Percentiles rank a stretch among this genome's conserved stretches.
Conservation (phyloP, 2,329 filamentous ascomycete genomes). For the Penicillium sp. region DNA sequence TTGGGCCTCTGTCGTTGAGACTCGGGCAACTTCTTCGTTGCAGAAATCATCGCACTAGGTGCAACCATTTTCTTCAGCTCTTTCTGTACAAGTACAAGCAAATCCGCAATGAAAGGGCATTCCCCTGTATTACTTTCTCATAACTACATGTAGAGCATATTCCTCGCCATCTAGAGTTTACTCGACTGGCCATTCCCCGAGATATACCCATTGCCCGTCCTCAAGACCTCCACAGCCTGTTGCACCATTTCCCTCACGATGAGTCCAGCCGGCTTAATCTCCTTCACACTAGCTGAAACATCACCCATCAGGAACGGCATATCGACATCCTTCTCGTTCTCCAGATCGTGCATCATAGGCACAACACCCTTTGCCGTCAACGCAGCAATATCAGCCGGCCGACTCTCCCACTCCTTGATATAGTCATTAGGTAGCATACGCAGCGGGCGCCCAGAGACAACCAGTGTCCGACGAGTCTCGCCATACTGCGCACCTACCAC, state of each 20-base stretch:
- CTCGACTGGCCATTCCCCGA: conserved; percentile 36
- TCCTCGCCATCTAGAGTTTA: conserved; percentile 43
- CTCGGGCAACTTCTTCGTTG: conserved; percentile 12
- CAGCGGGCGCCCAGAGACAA: conserved; percentile 78
- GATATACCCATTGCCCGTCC: conserved; percentile 63
- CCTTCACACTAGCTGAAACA: conserved; percentile 75
- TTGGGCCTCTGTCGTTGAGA: no score
- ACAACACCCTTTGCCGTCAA: conserved; percentile 77
- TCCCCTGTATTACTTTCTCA: conserved; percentile 9
- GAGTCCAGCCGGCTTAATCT: conserved; percentile 76
- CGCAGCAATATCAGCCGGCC: conserved; percentile 72
- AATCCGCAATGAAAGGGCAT: conserved; percentile 18
- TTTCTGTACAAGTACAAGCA: conserved; percentile 37
- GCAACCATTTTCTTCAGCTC: conserved; percentile 11
- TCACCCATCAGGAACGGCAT: conserved; percentile 92
- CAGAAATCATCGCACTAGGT: conserved; percentile 14
- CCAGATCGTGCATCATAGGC: conserved; percentile 79
- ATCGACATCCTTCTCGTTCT: conserved; percentile 79
- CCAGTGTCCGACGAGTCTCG: conserved; percentile 80
- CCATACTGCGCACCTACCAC: conserved; percentile 78
- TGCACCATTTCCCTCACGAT: conserved; percentile 92
- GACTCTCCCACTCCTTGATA: conserved; percentile 75
- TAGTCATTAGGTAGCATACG: conserved; percentile 83
- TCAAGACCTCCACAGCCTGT: conserved; percentile 71
- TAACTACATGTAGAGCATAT: neutral